phyloP scores from a whole-genome alignment of 2,329 filamentous ascomycete genomes.

The Xylaria sp. region DNA sequence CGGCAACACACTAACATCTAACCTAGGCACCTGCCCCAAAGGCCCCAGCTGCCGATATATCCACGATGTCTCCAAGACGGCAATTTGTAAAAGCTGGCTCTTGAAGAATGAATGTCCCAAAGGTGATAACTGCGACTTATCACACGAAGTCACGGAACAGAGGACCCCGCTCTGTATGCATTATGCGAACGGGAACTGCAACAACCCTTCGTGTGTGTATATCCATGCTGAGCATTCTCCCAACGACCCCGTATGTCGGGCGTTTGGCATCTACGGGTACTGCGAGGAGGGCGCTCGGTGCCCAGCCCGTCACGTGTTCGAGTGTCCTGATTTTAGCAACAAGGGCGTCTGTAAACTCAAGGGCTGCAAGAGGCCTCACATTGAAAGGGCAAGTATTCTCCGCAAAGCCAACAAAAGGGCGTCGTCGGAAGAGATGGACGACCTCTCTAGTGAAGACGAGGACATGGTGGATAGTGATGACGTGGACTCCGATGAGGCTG shows the following conservation, averaged over 20 bases:
- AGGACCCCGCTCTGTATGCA: constrained; percentile 90
- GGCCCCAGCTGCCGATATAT: constrained; percentile 82
- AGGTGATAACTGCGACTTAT: constrained; percentile 87
- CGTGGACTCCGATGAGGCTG: constrained; percentile 79
- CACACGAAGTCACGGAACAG: constrained; percentile 84
- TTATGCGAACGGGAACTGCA: constrained; percentile 89
- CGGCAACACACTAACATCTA: constrained; percentile 56
- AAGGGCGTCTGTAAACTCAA: constrained; percentile 83
- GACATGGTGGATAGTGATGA: constrained; percentile 78
- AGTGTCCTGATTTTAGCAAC: constrained; percentile 96
- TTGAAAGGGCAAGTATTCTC: constrained; percentile 84
- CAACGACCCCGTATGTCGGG: constrained; percentile 81
- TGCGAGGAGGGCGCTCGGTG: constrained; percentile 85
- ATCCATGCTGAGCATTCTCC: constrained; percentile 83
- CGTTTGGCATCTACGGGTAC: constrained; percentile 88
- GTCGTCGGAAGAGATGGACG: constrained; percentile 66
- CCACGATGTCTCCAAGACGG: constrained; percentile 88
- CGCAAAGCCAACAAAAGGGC: constrained; percentile 70
- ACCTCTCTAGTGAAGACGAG: constrained; percentile 83
- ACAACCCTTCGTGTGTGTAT: constrained; percentile 87
- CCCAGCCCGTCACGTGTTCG: constrained; percentile 84
- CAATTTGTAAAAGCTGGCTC: constrained; percentile 89
- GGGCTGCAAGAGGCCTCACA: constrained; percentile 86
- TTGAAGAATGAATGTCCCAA: constrained; percentile 80
- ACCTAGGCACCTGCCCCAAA: constrained; percentile 82